Conservation (phyloP, 352 stramenopile genomes). For the Globisporangium nunn region DNA sequence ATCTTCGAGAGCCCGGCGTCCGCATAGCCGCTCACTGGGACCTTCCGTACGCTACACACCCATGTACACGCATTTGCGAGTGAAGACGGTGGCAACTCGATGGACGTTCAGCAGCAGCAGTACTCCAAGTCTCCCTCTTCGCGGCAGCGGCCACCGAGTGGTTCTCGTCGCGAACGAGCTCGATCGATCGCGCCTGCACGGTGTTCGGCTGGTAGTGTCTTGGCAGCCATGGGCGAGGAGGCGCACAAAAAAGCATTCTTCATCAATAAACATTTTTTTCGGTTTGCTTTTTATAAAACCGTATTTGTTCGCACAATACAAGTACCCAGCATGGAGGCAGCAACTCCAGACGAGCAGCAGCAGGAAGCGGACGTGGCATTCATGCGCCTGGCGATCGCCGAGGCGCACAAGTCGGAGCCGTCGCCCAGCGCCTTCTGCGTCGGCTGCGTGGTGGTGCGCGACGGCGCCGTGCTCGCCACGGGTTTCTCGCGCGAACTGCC, state of each 20-base stretch:
- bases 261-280: no score
- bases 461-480: conserved; percentile 48
- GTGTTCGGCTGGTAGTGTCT: no score
- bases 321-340: not conserved
- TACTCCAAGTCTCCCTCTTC: not conserved
- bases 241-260: no score
- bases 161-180: no score
- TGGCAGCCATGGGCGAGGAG: no score
- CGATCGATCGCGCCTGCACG: no score
- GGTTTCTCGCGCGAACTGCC: conserved; percentile 83
- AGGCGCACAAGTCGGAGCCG: conserved; percentile 70
- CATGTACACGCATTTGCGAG: not conserved
- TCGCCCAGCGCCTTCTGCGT: conserved; percentile 76
- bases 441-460: conserved; percentile 65
- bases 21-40: not conserved
- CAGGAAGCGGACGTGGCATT: conserved; percentile 31
- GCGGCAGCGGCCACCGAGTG: no score
- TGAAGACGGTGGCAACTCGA: not conserved
- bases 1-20: conserved; percentile 12
- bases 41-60: not conserved
- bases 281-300: no score
- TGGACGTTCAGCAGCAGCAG: not conserved
- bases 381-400: conserved; percentile 75
- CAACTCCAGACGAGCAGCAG: not conserved
- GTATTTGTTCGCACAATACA: not conserved